phyloP scores from a whole-genome alignment of 306 rosid genomes.

The Acacia melanoxylon region DNA sequence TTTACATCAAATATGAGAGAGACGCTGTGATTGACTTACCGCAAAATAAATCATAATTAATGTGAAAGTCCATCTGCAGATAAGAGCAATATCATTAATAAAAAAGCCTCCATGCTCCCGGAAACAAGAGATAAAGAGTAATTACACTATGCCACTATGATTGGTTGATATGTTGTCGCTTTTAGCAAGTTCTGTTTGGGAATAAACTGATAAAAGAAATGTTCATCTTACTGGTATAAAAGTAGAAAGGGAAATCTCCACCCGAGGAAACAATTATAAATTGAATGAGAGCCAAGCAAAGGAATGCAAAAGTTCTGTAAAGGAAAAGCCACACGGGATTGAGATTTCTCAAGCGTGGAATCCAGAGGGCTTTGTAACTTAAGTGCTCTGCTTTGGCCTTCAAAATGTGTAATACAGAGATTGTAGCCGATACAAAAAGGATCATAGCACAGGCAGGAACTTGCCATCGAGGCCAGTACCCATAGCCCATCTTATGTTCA shows the following conservation, averaged over 20 bases:
- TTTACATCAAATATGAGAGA: constrained; percentile 13
- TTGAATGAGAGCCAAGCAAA: constrained; percentile 33
- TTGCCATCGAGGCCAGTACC: constrained; percentile 32
- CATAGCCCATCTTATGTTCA: background rate
- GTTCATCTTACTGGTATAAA: constrained; percentile 42
- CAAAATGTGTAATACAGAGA: constrained; percentile 5
- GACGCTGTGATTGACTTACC: constrained; percentile 45
- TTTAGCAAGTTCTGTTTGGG: background rate
- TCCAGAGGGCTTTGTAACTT: constrained; percentile 33
- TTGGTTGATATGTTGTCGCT: background rate
- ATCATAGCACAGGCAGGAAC: constrained; percentile 24
- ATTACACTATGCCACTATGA: background rate
- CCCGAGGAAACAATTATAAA: constrained; percentile 26
- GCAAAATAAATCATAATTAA: constrained; percentile 70
- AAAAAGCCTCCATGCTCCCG: background rate
- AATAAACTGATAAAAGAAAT: background rate
- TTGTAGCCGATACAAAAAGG: background rate
- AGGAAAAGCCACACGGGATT: constrained; percentile 39
- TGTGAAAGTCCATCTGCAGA: constrained; percentile 84
- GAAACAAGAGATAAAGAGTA: background rate
- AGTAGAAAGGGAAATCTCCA: constrained; percentile 37
- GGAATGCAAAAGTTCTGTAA: constrained; percentile 35
- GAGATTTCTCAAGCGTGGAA: constrained; percentile 41
- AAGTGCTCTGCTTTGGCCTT: constrained; percentile 36
- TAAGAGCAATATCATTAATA: constrained; percentile 23